These are phyloP conservation scores for Chlorella sp. DNA, from an alignment of 139 green algal genomes.

Conservation along the genomic window DNA sequence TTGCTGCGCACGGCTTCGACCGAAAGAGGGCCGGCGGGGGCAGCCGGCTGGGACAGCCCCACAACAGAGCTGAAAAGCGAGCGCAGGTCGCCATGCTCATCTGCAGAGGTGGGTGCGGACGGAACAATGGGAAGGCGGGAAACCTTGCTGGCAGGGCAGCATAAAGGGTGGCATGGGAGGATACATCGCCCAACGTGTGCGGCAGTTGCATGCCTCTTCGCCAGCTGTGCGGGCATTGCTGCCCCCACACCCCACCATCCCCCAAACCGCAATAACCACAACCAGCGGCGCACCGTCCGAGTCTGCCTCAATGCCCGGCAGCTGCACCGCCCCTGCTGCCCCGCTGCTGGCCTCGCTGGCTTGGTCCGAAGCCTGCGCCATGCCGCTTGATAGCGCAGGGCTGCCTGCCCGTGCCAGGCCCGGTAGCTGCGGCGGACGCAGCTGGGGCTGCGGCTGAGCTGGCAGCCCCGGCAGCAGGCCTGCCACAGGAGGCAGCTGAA, in stretches of 20 bases:
- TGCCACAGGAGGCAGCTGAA: not conserved
- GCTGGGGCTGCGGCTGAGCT: too few species aligned
- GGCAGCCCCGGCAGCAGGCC: not conserved
- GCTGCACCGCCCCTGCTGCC: too few species aligned
- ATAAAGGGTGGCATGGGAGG: too few species aligned
- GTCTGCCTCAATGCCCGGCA: too few species aligned
- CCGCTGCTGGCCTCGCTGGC: too few species aligned
- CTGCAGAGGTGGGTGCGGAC: not conserved
- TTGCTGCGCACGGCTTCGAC: conserved; percentile 11
- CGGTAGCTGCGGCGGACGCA: not conserved
- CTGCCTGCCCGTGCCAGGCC: not conserved
- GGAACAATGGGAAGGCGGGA: not conserved
- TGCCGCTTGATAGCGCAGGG: not conserved
- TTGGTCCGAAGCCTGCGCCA: not conserved
- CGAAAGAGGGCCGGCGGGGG: not conserved
- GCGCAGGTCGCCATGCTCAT: conserved; percentile 1
- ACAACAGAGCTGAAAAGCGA: conserved; percentile 14
- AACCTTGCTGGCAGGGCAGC: too few species aligned
- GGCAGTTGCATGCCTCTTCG: too few species aligned
- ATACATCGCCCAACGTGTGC: too few species aligned
- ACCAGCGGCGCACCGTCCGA: too few species aligned
- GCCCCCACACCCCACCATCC: too few species aligned
- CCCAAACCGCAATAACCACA: too few species aligned
- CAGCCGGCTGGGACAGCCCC: not conserved
- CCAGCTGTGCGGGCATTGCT: too few species aligned